Evolutionary conservation across 495 filamentous ascomycete genomes (phyloP), one percentile per base, ranked within the genome.

Genomic region (Podospora conica): DNA sequence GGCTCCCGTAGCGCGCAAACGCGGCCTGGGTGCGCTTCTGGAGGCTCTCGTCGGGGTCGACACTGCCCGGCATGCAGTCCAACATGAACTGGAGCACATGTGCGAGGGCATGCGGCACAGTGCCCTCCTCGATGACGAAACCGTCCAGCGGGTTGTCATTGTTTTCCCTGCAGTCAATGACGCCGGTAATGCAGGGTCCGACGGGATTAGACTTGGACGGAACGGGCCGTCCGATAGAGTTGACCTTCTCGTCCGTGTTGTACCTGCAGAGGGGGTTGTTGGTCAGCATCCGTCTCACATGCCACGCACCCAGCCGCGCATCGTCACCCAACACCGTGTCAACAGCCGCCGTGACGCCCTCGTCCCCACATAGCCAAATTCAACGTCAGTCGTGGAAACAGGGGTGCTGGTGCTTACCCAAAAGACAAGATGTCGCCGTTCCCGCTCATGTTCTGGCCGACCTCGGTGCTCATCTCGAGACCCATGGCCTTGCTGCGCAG

Each of bases 361-460:
- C 18, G 40, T n/a, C 6, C 40, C 40, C 40, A 48, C 40, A 48
- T 48, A 48, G 40, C 40, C 40, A 48, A 48, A 48, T 48, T 48
- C 40, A 48, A 48, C 40, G 40, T 48, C 40, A 24, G 10, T 21
- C 3, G 12, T 1, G 4, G 4, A 33, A 57, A 27, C 28, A 20
- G 24, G 23, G 24, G 10, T n/a, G 4, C 20, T 21, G 11, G 0
- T 29, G 65, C 77, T 72, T 71, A 81, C 76, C 86, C 87, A 71
- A 89, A 90, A 5, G 81, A 80, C 29, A 90, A 70, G 64, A 90
- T 83, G 66, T 88, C 87, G 3, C 88, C 87, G 69, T 91, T 91
- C 20, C 87, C 87, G 70, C 85, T 87, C 81, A 90, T 86, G 59
- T 84, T 82, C 58, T 83, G 77, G 22, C 87, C 87, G 28, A 88